These are phyloP conservation scores for Cantharellus cinnabarinus DNA, from an alignment of 768 basidiomycete species.

Conservation along the genomic window DNA sequence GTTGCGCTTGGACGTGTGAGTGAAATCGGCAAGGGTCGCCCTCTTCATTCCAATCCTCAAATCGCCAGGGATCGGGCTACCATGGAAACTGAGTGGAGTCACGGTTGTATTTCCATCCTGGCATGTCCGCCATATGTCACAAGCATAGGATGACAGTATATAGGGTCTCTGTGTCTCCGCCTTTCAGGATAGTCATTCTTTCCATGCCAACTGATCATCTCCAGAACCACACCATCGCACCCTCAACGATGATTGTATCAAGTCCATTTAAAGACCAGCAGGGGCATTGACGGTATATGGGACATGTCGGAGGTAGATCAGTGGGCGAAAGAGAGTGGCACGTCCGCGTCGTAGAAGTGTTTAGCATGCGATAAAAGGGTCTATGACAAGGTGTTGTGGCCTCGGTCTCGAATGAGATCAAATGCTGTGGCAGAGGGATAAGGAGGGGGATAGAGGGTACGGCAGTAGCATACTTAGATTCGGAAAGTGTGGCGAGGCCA, in stretches of 20 bases:
- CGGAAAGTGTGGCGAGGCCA: constrained; percentile 82
- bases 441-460: constrained; percentile 55
- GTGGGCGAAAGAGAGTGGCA: constrained; percentile 72
- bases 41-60: constrained; percentile 20
- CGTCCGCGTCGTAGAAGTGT: constrained; percentile 79
- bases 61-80: constrained; percentile 20
- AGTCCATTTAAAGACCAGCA: constrained; percentile 11
- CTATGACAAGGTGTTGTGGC: constrained; percentile 70
- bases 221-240: constrained; percentile 71
- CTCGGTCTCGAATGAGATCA: constrained; percentile 83
- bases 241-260: constrained; percentile 34
- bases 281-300: constrained; percentile 11
- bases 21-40: constrained; percentile 53
- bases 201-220: constrained; percentile 89
- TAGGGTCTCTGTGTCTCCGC: not conserved
- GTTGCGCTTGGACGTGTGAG: constrained; percentile 28
- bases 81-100: not conserved
- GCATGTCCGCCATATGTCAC: constrained; percentile 87
- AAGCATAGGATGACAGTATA: constrained; percentile 45
- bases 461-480: constrained; percentile 93
- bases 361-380: constrained; percentile 76
- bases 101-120: constrained; percentile 30
- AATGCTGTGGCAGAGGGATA: constrained; percentile 82
- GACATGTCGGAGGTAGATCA: constrained; percentile 33
- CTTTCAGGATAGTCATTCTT: constrained; percentile 27